A percentile compares a stretch with the other conserved stretches of the same genome.
These are phyloP conservation scores for Alternaria alternata DNA, from an alignment of 2,329 filamentous ascomycete species.

Conservation along the genomic window DNA sequence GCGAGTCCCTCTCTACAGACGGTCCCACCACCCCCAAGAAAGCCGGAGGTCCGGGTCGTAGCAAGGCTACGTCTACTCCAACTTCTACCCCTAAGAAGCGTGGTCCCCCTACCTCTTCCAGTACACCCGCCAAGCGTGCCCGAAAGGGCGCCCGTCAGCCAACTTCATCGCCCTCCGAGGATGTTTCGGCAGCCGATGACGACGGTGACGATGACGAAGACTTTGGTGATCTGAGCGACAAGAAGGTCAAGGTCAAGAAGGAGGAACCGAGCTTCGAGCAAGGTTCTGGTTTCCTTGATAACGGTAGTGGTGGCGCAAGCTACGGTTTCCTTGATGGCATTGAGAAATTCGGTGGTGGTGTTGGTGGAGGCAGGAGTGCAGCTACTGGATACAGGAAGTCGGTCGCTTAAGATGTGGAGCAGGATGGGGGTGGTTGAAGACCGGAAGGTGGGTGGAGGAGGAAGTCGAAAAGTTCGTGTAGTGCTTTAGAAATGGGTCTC, in stretches of 20 bases:
- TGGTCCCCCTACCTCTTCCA: neutral
- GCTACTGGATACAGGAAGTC: neutral
- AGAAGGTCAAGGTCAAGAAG: neutral
- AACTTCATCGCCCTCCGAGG: neutral
- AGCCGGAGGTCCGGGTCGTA: neutral
- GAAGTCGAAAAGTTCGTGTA: neutral
- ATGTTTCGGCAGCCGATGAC: neutral
- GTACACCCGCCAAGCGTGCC: constrained; percentile 20
- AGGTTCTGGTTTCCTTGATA: neutral
- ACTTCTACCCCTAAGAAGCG: constrained; percentile 33
- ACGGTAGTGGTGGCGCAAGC: neutral
- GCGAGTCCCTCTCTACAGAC: constrained; percentile 7
- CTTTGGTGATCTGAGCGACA: neutral
- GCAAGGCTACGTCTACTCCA: neutral
- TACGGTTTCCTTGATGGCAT: constrained; percentile 1
- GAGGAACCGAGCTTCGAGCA: constrained; percentile 7
- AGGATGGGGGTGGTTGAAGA: neutral
- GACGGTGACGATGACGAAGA: constrained; percentile 30
- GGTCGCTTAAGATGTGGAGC: neutral
- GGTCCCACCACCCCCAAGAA: constrained; percentile 2
- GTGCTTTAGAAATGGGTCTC: neutral
- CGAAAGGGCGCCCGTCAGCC: constrained; percentile 17
- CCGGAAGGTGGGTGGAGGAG: rapidly evolving
- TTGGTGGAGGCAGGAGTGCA: neutral
- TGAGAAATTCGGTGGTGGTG: neutral